Conservation (phyloP, 345 rosid species). For the Zanthoxylum bungeanum region DNA sequence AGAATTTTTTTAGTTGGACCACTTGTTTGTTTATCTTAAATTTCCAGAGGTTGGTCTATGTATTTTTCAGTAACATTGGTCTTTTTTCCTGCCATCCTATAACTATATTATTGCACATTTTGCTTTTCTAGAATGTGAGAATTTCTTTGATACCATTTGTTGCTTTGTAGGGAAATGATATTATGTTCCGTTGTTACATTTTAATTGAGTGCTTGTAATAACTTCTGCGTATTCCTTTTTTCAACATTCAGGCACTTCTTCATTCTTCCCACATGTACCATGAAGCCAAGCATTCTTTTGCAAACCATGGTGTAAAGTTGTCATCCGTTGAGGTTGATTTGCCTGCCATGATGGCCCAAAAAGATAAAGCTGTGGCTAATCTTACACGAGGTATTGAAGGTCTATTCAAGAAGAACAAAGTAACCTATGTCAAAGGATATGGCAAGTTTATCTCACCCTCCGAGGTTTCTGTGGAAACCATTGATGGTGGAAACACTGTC, state of each 20-base stretch:
- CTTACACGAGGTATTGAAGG: constrained; percentile 95
- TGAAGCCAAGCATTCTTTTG: constrained; percentile 85
- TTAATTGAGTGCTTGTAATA: background rate
- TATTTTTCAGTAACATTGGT: background rate
- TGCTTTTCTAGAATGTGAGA: background rate
- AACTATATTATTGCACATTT: background rate
- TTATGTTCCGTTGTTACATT: background rate
- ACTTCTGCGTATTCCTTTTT: background rate
- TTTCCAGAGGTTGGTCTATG: background rate
- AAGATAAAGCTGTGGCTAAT: constrained; percentile 84
- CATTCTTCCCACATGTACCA: constrained; percentile 99
- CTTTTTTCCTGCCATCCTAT: background rate
- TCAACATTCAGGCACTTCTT: constrained; percentile 70
- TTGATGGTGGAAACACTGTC: constrained; percentile 71
- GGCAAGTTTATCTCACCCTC: constrained; percentile 86
- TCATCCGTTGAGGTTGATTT: constrained; percentile 93
- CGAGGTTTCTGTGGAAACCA: constrained; percentile 84
- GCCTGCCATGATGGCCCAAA: constrained; percentile 94
- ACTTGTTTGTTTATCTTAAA: background rate
- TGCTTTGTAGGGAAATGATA: background rate
- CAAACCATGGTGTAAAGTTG: constrained; percentile 82
- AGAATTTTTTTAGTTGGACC: background rate
- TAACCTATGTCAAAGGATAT: constrained; percentile 88
- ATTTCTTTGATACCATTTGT: background rate
- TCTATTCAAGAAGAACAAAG: constrained; percentile 96